Conservation (phyloP, 129 eudicot species). For the Pulicaria dysenterica region DNA sequence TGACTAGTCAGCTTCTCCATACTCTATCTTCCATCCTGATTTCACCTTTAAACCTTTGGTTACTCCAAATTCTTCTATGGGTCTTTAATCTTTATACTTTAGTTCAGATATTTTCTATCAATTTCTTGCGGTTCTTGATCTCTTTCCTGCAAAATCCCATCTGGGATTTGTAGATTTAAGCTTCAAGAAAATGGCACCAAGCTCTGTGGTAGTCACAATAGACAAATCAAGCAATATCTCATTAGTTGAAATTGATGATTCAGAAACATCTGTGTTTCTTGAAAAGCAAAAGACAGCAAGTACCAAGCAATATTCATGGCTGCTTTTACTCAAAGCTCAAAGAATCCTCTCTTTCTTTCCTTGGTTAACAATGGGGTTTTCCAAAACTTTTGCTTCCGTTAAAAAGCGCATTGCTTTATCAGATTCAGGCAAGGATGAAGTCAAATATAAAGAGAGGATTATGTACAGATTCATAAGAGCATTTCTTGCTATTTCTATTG, state of each 20-base stretch:
- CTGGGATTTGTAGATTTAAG: slow-evolving; percentile 31
- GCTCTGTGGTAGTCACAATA: slow-evolving; percentile 48
- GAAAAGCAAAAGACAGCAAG: slow-evolving; percentile 75
- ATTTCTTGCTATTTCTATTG: slow-evolving; percentile 60
- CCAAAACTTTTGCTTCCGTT: slow-evolving; percentile 41
- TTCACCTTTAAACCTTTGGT: slow-evolving; percentile 18
- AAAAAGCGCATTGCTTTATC: slow-evolving; percentile 62
- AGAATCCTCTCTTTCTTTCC: slow-evolving; percentile 59
- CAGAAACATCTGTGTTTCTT: slow-evolving; percentile 41
- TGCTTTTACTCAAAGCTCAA: slow-evolving; percentile 65
- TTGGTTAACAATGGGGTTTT: slow-evolving; percentile 56
- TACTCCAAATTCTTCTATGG: slow-evolving; percentile 21
- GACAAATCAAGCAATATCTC: slow-evolving; percentile 51
- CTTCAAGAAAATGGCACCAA: slow-evolving; percentile 49
- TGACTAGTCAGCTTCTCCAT: slow-evolving; percentile 35
- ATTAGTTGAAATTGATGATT: slow-evolving; percentile 45
- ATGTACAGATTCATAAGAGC: slow-evolving; percentile 72
- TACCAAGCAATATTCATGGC: slow-evolving; percentile 72
- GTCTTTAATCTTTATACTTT: slow-evolving; percentile 8
- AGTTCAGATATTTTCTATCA: not conserved
- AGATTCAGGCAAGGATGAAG: slow-evolving; percentile 62
- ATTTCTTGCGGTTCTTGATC: slow-evolving; percentile 5
- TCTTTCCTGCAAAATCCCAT: slow-evolving; percentile 11
- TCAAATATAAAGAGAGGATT: slow-evolving; percentile 56
- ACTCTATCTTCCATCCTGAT: slow-evolving; percentile 30